These are phyloP conservation scores for Jamesozyma lodderae DNA, from an alignment of 805 yeast genomes.

Conservation along the genomic window DNA sequence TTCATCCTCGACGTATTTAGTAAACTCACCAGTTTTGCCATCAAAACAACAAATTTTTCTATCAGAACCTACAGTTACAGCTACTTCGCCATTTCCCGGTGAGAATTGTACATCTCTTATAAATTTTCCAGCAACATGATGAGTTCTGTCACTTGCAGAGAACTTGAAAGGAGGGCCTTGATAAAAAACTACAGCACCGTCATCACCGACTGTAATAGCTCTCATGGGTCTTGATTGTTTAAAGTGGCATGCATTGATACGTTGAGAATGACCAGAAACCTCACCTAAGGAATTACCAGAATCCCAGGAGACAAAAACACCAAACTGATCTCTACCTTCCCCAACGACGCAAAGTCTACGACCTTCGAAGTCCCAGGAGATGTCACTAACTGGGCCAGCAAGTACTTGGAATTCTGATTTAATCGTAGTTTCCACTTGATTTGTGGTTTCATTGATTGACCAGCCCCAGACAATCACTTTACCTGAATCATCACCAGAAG, in stretches of 20 bases:
- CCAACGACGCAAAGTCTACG: slow-evolving; percentile 89
- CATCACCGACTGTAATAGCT: slow-evolving; percentile 90
- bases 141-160: slow-evolving; percentile 55
- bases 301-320: slow-evolving; percentile 89
- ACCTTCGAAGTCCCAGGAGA: slow-evolving; percentile 89
- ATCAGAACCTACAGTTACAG: slow-evolving; percentile 81
- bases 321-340: slow-evolving; percentile 82
- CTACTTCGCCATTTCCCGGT: slow-evolving; percentile 55
- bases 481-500: slow-evolving; percentile 90
- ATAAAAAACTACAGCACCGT: slow-evolving; percentile 71
- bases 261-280: slow-evolving; percentile 82
- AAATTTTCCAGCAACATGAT: slow-evolving; percentile 58
- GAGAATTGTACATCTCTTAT: slow-evolving; percentile 75
- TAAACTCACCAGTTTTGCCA: slow-evolving; percentile 75
- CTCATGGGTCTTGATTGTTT: slow-evolving; percentile 84
- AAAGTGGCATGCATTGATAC: slow-evolving; percentile 74
- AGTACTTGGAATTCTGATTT: slow-evolving; percentile 78
- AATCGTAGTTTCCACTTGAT: slow-evolving; percentile 37
- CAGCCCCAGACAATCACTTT: slow-evolving; percentile 81
- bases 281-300: slow-evolving; percentile 97
- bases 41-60: slow-evolving; percentile 69
- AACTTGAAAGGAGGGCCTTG: slow-evolving; percentile 95
- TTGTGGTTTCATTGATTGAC: slow-evolving; percentile 39
- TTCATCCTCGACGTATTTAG: slow-evolving; percentile 38
- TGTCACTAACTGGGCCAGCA: slow-evolving; percentile 69